Evolutionary conservation across 805 yeast species (phyloP).

Genomic region (Suhomyces pyralidae): DNA sequence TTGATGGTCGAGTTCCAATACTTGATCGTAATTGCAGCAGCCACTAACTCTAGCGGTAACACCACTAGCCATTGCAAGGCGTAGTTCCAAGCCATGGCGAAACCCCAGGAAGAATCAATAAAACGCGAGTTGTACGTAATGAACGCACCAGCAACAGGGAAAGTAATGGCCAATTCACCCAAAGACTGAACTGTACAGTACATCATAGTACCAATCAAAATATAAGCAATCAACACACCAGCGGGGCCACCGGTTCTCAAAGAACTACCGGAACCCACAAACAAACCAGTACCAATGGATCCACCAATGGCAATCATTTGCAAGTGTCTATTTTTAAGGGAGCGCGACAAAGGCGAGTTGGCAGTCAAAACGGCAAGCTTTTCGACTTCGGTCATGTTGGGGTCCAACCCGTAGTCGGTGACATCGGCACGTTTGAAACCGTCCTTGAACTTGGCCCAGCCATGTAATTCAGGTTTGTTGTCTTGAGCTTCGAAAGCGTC

Average conservation of each 20-base stretch:
- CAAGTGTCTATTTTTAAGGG: conserved; percentile 62
- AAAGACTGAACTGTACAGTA: conserved; percentile 41
- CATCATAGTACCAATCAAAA: conserved; percentile 34
- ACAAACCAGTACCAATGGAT: conserved; percentile 78
- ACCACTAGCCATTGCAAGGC: conserved; percentile 62
- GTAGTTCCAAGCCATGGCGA: conserved; percentile 72
- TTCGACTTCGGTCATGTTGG: conserved; percentile 41
- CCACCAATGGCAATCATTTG: conserved; percentile 85
- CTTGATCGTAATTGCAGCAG: conserved; percentile 55
- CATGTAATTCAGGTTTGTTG: conserved; percentile 11
- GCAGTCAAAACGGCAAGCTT: conserved; percentile 47
- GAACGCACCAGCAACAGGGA: conserved; percentile 42
- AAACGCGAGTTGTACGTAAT: conserved; percentile 59
- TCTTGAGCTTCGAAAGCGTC: conserved; percentile 27
- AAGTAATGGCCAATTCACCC: conserved; percentile 46
- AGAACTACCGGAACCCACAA: conserved; percentile 69
- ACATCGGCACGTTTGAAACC: conserved; percentile 32
- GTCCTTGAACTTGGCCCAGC: conserved; percentile 24
- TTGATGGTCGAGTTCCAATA: conserved; percentile 51
- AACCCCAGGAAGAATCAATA: conserved; percentile 68
- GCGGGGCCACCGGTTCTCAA: conserved; percentile 73
- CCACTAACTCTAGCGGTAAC: conserved; percentile 63
- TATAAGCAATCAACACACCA: conserved; percentile 39
- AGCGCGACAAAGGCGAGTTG: conserved; percentile 46
- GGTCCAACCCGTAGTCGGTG: conserved; percentile 43